phyloP scores from a whole-genome alignment of 768 basidiomycete genomes.

The Psilocybe cyanescens region DNA sequence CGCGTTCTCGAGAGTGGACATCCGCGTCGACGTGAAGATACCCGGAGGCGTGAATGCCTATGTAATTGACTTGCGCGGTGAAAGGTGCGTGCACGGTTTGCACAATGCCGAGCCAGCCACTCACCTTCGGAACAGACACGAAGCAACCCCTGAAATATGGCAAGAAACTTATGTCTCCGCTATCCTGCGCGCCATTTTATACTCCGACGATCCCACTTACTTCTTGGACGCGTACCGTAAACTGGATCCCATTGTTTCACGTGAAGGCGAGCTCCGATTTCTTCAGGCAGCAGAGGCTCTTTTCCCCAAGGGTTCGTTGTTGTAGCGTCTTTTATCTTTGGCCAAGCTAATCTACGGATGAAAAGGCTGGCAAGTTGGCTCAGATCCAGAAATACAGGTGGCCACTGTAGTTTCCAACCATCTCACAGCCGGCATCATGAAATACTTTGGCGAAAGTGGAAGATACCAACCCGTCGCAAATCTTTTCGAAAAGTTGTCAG shows the following conservation, averaged over 20 bases:
- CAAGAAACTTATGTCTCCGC: constrained; percentile 97
- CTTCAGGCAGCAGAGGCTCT: constrained; percentile 88
- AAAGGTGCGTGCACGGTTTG: constrained; percentile 61
- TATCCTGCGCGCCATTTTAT: constrained; percentile 86
- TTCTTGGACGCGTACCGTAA: constrained; percentile 93
- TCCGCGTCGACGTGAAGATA: constrained; percentile 97
- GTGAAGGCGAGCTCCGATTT: constrained; percentile 89
- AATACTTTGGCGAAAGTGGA: constrained; percentile 94
- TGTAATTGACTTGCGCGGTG: constrained; percentile 91
- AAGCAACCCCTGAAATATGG: constrained; percentile 92
- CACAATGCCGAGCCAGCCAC: neutral
- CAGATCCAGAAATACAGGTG: constrained; percentile 98
- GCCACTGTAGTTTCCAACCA: constrained; percentile 97
- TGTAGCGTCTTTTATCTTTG: neutral
- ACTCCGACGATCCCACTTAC: constrained; percentile 94
- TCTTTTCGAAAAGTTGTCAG: constrained; percentile 88
- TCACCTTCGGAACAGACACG: constrained; percentile 57
- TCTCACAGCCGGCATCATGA: constrained; percentile 91
- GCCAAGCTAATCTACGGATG: neutral
- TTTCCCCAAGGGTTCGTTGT: constrained; percentile 72
- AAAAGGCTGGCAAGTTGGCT: constrained; percentile 96
- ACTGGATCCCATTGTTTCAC: constrained; percentile 89
- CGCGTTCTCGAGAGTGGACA: constrained; percentile 95
- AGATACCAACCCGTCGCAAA: constrained; percentile 89
- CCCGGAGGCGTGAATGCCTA: constrained; percentile 97